A percentile compares a stretch with the other conserved stretches of the same genome.
These are phyloP conservation scores for Calonectria fujianensis DNA, from an alignment of 2,329 filamentous ascomycete genomes.

Conservation along the genomic window DNA sequence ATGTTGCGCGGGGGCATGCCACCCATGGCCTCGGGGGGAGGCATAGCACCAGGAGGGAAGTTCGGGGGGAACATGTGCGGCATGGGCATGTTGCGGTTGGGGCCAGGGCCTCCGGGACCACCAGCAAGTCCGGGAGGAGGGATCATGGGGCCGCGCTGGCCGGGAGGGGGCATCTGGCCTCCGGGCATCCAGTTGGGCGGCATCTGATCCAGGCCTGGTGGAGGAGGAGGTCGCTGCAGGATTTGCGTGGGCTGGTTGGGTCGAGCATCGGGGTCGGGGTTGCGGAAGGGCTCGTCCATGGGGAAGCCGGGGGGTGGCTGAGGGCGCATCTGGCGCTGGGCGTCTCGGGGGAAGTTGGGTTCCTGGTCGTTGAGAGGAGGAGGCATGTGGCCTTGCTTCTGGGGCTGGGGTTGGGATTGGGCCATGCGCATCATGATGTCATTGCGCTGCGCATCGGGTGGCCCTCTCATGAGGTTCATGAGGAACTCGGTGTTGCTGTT, in stretches of 20 bases:
- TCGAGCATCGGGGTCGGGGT: slow-evolving; percentile 67
- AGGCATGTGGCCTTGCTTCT: slow-evolving; percentile 52
- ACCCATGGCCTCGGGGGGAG: slow-evolving; percentile 69
- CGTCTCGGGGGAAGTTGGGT: slow-evolving; percentile 64
- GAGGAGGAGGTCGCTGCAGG: slow-evolving; percentile 76
- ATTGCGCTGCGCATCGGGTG: slow-evolving; percentile 71
- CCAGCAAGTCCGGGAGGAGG: slow-evolving; percentile 74
- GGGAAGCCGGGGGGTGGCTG: slow-evolving; percentile 70
- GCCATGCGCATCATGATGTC: slow-evolving; percentile 71
- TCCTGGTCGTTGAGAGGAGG: slow-evolving; percentile 70
- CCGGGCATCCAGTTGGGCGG: slow-evolving; percentile 73
- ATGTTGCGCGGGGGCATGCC: slow-evolving; percentile 73
- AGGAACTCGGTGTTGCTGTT: slow-evolving; percentile 88
- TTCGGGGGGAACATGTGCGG: slow-evolving; percentile 78
- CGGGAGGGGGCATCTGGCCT: slow-evolving; percentile 66
- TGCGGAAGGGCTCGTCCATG: slow-evolving; percentile 73
- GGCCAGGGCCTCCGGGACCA: slow-evolving; percentile 52
- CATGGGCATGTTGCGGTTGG: slow-evolving; percentile 67
- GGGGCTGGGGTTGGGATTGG: slow-evolving; percentile 63
- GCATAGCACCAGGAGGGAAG: slow-evolving; percentile 71
- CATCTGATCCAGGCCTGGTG: slow-evolving; percentile 77
- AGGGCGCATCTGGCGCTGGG: slow-evolving; percentile 65
- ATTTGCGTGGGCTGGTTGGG: slow-evolving; percentile 77
- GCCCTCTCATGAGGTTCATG: slow-evolving; percentile 84
- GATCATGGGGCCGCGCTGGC: slow-evolving; percentile 71